A percentile compares a stretch with the other conserved stretches of the same genome.
Conservation (phyloP, 805 yeast genomes). For the Maudiozyma saulgeensis region DNA sequence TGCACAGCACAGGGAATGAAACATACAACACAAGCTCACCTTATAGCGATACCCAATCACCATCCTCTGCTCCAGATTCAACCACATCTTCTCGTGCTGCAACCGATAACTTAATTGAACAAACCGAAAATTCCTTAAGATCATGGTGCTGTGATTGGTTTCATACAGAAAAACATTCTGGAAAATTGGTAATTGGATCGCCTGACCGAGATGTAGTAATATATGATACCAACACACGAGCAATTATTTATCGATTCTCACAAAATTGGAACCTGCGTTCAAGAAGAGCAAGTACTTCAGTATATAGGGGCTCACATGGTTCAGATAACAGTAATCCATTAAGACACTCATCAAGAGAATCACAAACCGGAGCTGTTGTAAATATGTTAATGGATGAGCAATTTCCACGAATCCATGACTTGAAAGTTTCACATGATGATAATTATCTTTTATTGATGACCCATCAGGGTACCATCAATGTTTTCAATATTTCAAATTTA, state of each 20-base stretch:
- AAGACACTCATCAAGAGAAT: neutral
- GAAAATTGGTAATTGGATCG: conserved; percentile 58
- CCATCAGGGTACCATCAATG: conserved; percentile 49
- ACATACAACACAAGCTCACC: neutral
- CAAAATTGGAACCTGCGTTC: conserved; percentile 2
- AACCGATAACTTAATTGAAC: neutral
- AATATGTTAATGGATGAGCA: conserved; percentile 6
- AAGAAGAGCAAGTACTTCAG: neutral
- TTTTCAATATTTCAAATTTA: conserved; percentile 40
- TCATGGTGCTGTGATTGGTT: conserved; percentile 63
- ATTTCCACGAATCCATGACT: conserved; percentile 52
- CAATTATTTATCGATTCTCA: conserved; percentile 24
- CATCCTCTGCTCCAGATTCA: conserved; percentile 1
- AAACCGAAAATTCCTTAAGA: conserved; percentile 22
- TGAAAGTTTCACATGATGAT: conserved; percentile 59
- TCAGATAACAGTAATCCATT: neutral
- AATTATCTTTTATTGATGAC: conserved; percentile 53
- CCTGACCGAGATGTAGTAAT: conserved; percentile 58
- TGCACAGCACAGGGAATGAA: neutral
- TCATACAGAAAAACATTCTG: conserved; percentile 34
- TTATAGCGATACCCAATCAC: neutral
- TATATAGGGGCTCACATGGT: neutral
- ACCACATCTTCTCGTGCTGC: neutral
- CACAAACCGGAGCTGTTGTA: neutral
- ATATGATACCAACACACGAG: conserved; percentile 31